Percentiles rank a stretch among this genome's conserved stretches.
Evolutionary conservation across 176 grass and related monocot genomes (phyloP).

Genomic region (Ensete ventricosum): DNA sequence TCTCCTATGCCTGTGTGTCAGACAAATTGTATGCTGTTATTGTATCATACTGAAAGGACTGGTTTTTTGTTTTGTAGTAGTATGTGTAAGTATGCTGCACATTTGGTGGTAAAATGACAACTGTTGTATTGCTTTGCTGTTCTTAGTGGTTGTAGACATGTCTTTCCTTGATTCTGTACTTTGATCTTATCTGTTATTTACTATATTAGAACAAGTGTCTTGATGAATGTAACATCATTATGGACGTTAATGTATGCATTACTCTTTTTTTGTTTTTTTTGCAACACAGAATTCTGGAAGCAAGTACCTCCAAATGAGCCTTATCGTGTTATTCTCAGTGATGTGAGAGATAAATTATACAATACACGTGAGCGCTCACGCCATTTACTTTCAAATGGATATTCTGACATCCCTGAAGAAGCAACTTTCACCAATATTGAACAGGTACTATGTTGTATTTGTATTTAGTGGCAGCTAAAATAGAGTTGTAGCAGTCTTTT

Average conservation of each 20-base stretch:
- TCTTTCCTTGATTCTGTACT: too few relatives aligned
- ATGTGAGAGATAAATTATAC: slow-evolving; percentile 89
- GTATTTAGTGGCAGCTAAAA: background rate
- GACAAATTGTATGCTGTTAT: too few relatives aligned
- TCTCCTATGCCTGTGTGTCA: too few relatives aligned
- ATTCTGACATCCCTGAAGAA: slow-evolving; percentile 91
- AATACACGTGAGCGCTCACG: slow-evolving; percentile 69
- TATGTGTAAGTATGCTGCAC: too few relatives aligned
- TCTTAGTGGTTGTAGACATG: too few relatives aligned
- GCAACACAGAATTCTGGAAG: slow-evolving; percentile 90
- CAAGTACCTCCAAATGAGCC: slow-evolving; percentile 87
- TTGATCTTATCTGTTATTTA: too few relatives aligned
- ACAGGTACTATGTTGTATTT: slow-evolving; percentile 34
- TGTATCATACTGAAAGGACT: too few relatives aligned
- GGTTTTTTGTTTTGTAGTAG: too few relatives aligned
- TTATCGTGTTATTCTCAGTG: slow-evolving; percentile 85
- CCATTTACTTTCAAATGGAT: slow-evolving; percentile 78
- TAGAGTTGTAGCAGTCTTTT: background rate
- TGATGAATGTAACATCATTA: background rate
- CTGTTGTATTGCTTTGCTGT: too few relatives aligned
- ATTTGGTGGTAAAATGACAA: too few relatives aligned
- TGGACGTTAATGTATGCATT: background rate
- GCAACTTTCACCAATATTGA: slow-evolving; percentile 70
- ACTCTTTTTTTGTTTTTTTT: slow-evolving; percentile 2
- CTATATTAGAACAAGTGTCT: too few relatives aligned